Conservation (phyloP, 2,329 filamentous ascomycete genomes). For the Rutstroemia sp. region DNA sequence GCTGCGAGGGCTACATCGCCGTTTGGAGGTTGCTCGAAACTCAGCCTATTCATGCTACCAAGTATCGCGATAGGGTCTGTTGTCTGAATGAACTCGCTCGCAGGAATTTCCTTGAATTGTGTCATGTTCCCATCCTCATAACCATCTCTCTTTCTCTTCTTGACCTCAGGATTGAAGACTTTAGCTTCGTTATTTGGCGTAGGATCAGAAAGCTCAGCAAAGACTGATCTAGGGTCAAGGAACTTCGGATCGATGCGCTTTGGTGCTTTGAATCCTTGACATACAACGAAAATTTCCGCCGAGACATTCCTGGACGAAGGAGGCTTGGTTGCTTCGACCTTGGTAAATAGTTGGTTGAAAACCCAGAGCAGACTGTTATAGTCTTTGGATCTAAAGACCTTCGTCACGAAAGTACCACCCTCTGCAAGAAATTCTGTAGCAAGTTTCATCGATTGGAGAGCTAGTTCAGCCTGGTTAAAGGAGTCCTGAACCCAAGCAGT, state of each 20-base stretch:
- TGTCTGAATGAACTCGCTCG: constrained; percentile 90
- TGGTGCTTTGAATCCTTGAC: constrained; percentile 88
- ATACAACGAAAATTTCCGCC: constrained; percentile 97
- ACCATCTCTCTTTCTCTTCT: constrained; percentile 95
- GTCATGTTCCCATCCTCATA: constrained; percentile 95
- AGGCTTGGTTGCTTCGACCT: constrained; percentile 95
- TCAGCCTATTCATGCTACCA: constrained; percentile 75
- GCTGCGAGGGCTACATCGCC: constrained; percentile 83
- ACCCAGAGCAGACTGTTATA: constrained; percentile 96
- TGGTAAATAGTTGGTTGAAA: constrained; percentile 90
- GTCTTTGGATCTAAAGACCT: constrained; percentile 95
- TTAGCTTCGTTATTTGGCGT: constrained; percentile 95
- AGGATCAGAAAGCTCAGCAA: constrained; percentile 80
- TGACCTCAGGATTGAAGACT: constrained; percentile 94
- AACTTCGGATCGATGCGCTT: constrained; percentile 91
- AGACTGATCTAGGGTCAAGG: constrained; percentile 81
- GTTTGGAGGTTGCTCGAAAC: constrained; percentile 72
- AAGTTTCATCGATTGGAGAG: constrained; percentile 82
- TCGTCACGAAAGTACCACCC: constrained; percentile 91
- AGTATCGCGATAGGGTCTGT: constrained; percentile 89
- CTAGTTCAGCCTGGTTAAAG: constrained; percentile 92
- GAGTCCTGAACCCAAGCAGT: constrained; percentile 97
- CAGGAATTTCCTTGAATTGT: constrained; percentile 81
- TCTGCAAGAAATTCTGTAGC: constrained; percentile 88
- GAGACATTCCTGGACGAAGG: constrained; percentile 94